These are phyloP conservation scores for Cenchrus americanus DNA, from an alignment of 176 grass and related monocot species.

Conservation along the genomic window DNA sequence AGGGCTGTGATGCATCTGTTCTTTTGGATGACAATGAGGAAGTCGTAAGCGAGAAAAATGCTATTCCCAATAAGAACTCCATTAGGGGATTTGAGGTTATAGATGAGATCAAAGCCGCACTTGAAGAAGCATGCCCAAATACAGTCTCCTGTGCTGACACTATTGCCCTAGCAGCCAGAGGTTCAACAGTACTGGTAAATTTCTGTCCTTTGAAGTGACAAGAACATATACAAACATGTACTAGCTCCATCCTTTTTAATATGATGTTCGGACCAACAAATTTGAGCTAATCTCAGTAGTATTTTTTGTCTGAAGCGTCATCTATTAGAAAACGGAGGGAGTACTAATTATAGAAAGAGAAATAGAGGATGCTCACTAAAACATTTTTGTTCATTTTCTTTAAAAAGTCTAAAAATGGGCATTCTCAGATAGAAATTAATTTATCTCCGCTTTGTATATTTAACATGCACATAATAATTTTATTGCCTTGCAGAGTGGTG, in stretches of 20 bases:
- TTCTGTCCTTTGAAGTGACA: neutral
- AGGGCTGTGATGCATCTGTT: conserved; percentile 83
- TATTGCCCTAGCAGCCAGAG: conserved; percentile 75
- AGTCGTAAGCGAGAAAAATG: conserved; percentile 64
- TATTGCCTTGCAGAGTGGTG: conserved; percentile 60
- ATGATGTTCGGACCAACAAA: too few relatives aligned
- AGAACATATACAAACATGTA: neutral
- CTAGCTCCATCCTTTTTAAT: too few relatives aligned
- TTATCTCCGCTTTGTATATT: neutral
- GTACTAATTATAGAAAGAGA: neutral
- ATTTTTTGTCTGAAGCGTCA: too few relatives aligned
- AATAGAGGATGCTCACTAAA: neutral
- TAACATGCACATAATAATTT: conserved; percentile 11
- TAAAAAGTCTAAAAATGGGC: neutral
- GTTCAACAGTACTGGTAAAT: conserved; percentile 66
- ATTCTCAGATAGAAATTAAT: neutral
- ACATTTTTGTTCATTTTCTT: neutral
- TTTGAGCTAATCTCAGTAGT: too few relatives aligned
- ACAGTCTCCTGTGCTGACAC: conserved; percentile 78
- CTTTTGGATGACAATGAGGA: conserved; percentile 66
- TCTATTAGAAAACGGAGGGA: too few relatives aligned
- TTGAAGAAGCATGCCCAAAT: conserved; percentile 79
- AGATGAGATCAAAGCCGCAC: conserved; percentile 74
- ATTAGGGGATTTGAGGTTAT: conserved; percentile 84
- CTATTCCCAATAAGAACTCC: conserved; percentile 74